Percentiles rank a stretch among this genome's conserved stretches.
These are phyloP conservation scores for Plectosphaerella plurivora DNA, from an alignment of 2,329 filamentous ascomycete species.

Conservation along the genomic window DNA sequence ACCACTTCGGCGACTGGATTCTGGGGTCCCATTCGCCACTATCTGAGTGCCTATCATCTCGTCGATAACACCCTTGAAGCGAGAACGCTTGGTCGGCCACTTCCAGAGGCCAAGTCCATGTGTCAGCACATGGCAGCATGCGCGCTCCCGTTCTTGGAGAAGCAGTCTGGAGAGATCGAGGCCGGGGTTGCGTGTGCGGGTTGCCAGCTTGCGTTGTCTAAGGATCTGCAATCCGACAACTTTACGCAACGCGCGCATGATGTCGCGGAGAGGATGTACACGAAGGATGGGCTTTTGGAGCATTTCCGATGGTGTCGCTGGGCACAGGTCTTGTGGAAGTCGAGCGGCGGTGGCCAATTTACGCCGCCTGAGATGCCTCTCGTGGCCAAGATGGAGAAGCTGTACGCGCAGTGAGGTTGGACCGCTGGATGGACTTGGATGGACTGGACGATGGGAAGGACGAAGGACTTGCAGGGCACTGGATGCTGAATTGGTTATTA, in stretches of 20 bases:
- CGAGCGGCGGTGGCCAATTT: not conserved
- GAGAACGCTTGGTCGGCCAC: no score
- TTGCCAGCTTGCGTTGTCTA: constrained; percentile 22
- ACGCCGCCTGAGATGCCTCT: not conserved
- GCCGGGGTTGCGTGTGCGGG: constrained; percentile 25
- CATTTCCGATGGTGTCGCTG: constrained; percentile 29
- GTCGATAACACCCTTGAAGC: no score
- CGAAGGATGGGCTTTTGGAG: constrained; percentile 21
- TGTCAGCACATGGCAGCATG: constrained; percentile 21
- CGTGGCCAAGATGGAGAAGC: no score
- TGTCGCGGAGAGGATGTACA: constrained; percentile 21
- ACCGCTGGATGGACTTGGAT: no score
- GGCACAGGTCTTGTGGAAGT: constrained; percentile 24
- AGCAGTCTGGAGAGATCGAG: constrained; percentile 17
- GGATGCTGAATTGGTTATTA: no score
- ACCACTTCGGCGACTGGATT: no score
- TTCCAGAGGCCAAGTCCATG: no score
- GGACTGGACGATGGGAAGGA: no score
- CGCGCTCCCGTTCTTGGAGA: constrained; percentile 21
- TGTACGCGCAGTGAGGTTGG: no score
- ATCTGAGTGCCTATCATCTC: constrained; percentile 6
- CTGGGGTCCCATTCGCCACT: no score
- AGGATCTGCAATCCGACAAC: constrained; percentile 12
- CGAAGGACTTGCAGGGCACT: no score
- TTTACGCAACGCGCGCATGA: constrained; percentile 13